phyloP scores from a whole-genome alignment of 2,329 filamentous ascomycete species.

The Alternaria angustiovoidea region DNA sequence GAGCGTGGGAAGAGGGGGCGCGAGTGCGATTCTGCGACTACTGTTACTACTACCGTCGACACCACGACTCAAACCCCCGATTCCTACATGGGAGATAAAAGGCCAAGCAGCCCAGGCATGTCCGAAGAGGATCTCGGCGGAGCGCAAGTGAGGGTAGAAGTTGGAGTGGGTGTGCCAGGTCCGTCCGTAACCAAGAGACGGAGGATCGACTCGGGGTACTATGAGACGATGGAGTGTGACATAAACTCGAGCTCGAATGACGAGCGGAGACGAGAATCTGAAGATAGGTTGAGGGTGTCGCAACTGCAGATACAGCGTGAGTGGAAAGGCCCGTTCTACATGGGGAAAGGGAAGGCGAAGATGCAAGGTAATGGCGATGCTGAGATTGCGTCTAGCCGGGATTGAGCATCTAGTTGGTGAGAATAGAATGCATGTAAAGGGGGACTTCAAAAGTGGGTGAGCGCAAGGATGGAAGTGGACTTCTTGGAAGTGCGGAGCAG shows the following conservation, averaged over 20 bases:
- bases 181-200: not conserved
- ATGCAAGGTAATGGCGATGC: not conserved
- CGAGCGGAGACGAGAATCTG: not conserved
- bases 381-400: not conserved
- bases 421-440: too few species aligned
- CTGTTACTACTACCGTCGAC: not conserved
- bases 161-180: not conserved
- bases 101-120: rapidly evolving
- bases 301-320: not conserved
- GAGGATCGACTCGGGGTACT: not conserved
- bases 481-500: not conserved
- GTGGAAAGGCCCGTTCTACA: not conserved
- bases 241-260: not conserved
- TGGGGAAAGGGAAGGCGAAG: not conserved
- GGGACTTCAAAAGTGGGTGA: too few species aligned
- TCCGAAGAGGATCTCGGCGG: not conserved
- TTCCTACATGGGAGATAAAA: not conserved
- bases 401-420: not conserved
- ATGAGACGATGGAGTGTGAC: not conserved
- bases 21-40: too few species aligned
- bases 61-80: not conserved
- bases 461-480: too few species aligned
- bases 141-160: not conserved
- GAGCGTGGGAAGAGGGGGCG: too few species aligned
- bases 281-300: not conserved